Percentiles rank a stretch among this genome's conserved stretches.
phyloP scores from a whole-genome alignment of 495 filamentous ascomycete species.

The Podospora sp. region DNA sequence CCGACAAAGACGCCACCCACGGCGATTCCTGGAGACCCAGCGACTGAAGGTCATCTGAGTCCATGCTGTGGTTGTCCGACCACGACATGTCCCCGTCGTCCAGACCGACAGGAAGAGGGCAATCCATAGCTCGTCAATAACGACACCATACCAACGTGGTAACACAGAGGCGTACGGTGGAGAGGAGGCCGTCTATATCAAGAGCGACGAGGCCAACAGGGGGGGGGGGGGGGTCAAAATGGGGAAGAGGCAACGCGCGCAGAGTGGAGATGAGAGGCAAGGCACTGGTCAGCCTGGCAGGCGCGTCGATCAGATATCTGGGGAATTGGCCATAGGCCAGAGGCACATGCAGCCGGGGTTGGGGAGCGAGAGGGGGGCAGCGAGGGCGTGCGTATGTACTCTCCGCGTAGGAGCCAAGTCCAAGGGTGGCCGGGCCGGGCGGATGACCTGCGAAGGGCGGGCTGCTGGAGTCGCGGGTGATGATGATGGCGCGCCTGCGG shows the following conservation, averaged over 20 bases:
- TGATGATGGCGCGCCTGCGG: background rate
- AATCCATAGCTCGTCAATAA: constrained; percentile 50
- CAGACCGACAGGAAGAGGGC: constrained; percentile 41
- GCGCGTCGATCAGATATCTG: constrained; percentile 30
- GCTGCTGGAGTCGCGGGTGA: background rate
- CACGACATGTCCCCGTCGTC: constrained; percentile 47
- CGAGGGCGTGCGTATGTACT: background rate
- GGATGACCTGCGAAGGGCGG: background rate
- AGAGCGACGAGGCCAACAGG: constrained; percentile 17
- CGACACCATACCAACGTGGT: constrained; percentile 41
- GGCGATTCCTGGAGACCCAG: constrained; percentile 40
- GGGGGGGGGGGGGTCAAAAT: constrained; percentile 14
- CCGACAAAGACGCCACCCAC: constrained; percentile 41
- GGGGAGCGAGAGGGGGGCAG: constrained; percentile 9
- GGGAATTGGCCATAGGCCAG: constrained; percentile 20
- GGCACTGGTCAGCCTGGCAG: constrained; percentile 23
- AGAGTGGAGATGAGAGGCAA: constrained; percentile 20
- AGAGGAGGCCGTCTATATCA: constrained; percentile 24
- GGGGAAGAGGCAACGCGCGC: constrained; percentile 1
- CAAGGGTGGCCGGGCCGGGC: constrained; percentile 1
- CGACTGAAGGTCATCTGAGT: constrained; percentile 45
- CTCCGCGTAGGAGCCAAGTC: background rate
- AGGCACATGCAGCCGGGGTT: constrained; percentile 1
- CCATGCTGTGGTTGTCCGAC: constrained; percentile 49
- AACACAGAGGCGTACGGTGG: constrained; percentile 13